These are phyloP conservation scores for Solanum appendiculatum DNA, from an alignment of 257 asterid genomes.

Conservation along the genomic window DNA sequence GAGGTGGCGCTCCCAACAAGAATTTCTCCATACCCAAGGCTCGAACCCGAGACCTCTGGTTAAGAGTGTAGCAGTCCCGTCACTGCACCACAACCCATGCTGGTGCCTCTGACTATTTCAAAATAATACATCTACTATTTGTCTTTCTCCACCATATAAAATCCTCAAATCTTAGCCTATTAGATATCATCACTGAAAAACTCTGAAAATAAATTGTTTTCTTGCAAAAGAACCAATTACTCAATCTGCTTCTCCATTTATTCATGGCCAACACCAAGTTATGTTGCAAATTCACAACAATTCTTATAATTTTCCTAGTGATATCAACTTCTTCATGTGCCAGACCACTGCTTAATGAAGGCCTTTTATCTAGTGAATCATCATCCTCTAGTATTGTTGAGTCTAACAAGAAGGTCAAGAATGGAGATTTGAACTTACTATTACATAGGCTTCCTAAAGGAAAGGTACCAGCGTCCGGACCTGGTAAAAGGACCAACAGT, in stretches of 20 bases:
- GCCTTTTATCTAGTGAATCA: background rate
- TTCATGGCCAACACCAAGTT: background rate
- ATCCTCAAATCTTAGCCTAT: background rate
- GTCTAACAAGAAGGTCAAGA: background rate
- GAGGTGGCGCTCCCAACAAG: fast-evolving
- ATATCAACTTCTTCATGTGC: background rate
- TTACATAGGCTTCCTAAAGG: background rate
- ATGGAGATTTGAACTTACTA: background rate
- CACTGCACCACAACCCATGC: background rate
- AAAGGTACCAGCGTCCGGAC: background rate
- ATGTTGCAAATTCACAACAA: background rate
- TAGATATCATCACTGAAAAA: background rate
- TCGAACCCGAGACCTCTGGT: background rate
- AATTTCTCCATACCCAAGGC: no score
- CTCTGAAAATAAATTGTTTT: background rate
- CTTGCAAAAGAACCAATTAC: background rate
- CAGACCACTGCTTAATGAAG: background rate
- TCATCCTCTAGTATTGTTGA: background rate
- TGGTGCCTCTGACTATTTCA: background rate
- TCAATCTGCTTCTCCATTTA: background rate
- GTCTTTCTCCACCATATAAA: background rate
- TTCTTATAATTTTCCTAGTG: background rate
- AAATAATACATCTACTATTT: background rate
- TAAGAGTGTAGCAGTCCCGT: background rate
- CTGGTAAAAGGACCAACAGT: background rate